phyloP scores from a whole-genome alignment of 1,139 yeast genomes.

The Scheffersomyces cryptocercus region DNA sequence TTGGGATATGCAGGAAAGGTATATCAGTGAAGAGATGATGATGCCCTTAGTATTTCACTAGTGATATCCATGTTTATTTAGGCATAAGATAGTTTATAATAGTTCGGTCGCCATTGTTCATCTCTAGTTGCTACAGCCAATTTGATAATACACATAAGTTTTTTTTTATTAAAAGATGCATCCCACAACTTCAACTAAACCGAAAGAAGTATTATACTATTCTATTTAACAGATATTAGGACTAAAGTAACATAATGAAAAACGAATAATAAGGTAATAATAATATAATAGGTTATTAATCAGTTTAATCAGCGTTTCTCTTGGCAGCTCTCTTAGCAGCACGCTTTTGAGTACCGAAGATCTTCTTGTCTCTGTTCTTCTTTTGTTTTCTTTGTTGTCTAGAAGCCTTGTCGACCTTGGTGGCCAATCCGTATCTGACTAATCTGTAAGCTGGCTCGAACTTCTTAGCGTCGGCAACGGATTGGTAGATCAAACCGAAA shows the following conservation, averaged over 20 bases:
- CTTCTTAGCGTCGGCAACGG: conserved; percentile 96
- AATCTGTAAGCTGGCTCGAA: conserved; percentile 99
- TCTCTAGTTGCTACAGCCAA: not conserved
- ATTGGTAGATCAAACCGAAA: conserved; percentile 98
- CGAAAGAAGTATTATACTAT: conserved; percentile 15
- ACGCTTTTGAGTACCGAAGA: conserved; percentile 97
- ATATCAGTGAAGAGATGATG: no score
- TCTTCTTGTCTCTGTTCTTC: conserved; percentile 99
- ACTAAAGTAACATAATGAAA: conserved; percentile 2
- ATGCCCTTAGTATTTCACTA: no score
- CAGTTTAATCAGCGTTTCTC: conserved; percentile 57
- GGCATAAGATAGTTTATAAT: no score
- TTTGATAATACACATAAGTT: conserved; percentile 2
- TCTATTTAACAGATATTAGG: conserved; percentile 12
- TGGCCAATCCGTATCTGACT: conserved; percentile 98
- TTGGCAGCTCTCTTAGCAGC: conserved; percentile 89
- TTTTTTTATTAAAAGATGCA: conserved; percentile 15
- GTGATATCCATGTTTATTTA: no score
- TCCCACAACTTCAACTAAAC: conserved; percentile 13
- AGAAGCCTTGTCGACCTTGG: conserved; percentile 94
- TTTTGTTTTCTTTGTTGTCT: conserved; percentile 99
- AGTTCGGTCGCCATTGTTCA: not conserved
- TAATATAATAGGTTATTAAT: not conserved
- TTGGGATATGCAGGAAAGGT: no score
- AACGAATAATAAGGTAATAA: conserved; percentile 3